These are phyloP conservation scores for Thelephora ganbajun DNA, from an alignment of 768 basidiomycete species.

Conservation along the genomic window DNA sequence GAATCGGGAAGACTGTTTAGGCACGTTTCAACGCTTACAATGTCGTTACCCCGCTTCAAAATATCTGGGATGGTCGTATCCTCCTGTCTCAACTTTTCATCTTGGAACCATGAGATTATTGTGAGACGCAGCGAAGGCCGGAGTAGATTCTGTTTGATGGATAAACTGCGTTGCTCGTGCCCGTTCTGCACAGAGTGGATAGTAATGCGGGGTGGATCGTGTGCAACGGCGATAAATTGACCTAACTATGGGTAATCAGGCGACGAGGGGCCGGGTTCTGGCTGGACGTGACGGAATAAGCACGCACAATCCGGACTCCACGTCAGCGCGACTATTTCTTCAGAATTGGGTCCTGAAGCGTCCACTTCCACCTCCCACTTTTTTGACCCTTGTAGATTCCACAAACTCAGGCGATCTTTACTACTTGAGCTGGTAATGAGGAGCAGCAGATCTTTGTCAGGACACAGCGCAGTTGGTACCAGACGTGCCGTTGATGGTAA, in stretches of 20 bases:
- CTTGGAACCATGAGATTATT: constrained; percentile 64
- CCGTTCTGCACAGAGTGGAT: constrained; percentile 76
- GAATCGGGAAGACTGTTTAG: constrained; percentile 3
- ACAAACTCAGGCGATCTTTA: constrained; percentile 58
- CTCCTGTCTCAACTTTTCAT: constrained; percentile 24
- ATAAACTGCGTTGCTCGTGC: constrained; percentile 32
- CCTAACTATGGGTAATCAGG: constrained; percentile 22
- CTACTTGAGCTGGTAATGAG: constrained; percentile 54
- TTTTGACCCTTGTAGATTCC: constrained; percentile 69
- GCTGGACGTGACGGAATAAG: background rate
- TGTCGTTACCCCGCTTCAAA: constrained; percentile 49
- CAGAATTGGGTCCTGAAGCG: constrained; percentile 23
- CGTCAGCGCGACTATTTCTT: constrained; percentile 42
- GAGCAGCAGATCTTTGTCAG: constrained; percentile 70
- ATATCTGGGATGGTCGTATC: constrained; percentile 53
- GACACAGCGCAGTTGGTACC: constrained; percentile 57
- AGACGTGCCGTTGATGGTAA: constrained; percentile 46
- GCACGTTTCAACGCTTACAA: constrained; percentile 28
- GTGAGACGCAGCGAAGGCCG: constrained; percentile 20
- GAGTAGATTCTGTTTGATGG: constrained; percentile 16
- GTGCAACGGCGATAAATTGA: constrained; percentile 51
- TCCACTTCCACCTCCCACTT: constrained; percentile 72
- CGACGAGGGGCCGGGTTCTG: constrained; percentile 3
- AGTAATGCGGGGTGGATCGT: constrained; percentile 52
- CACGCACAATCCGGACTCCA: constrained; percentile 76